Evolutionary conservation across 139 green algal genomes (phyloP).

Genomic region (Chlorella sp.): DNA sequence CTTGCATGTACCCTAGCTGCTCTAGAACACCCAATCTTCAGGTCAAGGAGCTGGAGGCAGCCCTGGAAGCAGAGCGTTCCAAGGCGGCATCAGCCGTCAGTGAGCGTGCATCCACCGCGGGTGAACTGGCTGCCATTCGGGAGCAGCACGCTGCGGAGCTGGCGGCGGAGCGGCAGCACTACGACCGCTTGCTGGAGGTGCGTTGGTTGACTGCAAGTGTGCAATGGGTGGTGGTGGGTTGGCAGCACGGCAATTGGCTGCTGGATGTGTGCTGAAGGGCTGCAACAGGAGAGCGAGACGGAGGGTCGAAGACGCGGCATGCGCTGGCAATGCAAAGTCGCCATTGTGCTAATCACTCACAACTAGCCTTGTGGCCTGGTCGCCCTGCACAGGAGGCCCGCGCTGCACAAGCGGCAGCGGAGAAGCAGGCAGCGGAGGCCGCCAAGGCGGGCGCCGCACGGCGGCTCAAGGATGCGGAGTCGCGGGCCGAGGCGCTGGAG

Average conservation of each 20-base stretch:
- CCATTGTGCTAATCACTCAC: no score
- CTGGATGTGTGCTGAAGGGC: no score
- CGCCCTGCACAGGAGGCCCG: background rate
- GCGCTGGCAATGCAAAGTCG: no score
- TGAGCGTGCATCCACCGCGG: slow-evolving; percentile 51
- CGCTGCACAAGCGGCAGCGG: slow-evolving; percentile 60
- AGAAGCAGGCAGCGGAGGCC: slow-evolving; percentile 65
- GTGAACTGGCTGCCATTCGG: slow-evolving; percentile 55
- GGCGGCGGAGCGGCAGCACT: slow-evolving; percentile 65
- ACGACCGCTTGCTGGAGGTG: slow-evolving; percentile 65
- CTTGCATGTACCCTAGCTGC: no score
- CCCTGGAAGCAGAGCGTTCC: slow-evolving; percentile 42
- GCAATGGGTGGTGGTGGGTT: no score
- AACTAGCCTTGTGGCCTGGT: no score
- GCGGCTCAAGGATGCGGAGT: slow-evolving; percentile 67
- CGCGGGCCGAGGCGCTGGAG: slow-evolving; percentile 66
- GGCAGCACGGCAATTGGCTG: no score
- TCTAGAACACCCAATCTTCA: background rate
- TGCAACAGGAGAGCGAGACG: no score
- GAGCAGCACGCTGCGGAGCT: slow-evolving; percentile 65
- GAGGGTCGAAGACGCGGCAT: no score
- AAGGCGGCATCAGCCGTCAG: background rate
- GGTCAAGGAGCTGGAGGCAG: slow-evolving; percentile 32
- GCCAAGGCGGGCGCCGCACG: slow-evolving; percentile 61
- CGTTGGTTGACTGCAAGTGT: background rate